Evolutionary conservation across 1,139 yeast genomes (phyloP).

Genomic region (Taiozyma sp.): DNA sequence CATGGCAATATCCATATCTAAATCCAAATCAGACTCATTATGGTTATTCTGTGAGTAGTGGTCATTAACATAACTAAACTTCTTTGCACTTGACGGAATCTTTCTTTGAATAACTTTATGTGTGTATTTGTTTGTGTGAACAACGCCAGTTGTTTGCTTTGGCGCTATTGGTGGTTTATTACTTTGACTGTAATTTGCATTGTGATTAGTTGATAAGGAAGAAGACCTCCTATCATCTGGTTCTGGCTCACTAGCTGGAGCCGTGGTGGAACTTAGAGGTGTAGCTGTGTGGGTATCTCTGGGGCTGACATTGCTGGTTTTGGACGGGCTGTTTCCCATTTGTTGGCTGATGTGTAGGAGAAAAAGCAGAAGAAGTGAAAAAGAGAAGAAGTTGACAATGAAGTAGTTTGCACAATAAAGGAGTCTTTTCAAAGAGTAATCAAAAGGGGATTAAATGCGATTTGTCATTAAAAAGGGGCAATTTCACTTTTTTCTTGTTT

Average conservation of each 20-base stretch:
- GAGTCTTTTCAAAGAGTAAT: too few relatives aligned
- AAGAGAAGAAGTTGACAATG: background rate
- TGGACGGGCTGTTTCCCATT: constrained; percentile 29
- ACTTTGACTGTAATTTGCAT: background rate
- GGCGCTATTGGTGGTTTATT: background rate
- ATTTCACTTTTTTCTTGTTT: too few relatives aligned
- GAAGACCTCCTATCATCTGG: constrained; percentile 28
- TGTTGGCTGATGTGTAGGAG: background rate
- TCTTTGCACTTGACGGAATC: background rate
- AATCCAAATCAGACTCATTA: constrained; percentile 1
- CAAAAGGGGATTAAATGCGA: too few relatives aligned
- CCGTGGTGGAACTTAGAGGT: constrained; percentile 9
- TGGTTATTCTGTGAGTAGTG: background rate
- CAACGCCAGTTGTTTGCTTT: background rate
- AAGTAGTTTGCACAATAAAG: too few relatives aligned
- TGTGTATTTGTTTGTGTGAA: background rate
- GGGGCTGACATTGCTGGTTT: constrained; percentile 22
- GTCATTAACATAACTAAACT: background rate
- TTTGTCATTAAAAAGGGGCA: too few relatives aligned
- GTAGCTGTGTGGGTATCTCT: constrained; percentile 14
- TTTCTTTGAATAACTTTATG: background rate
- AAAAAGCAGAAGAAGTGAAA: too few relatives aligned
- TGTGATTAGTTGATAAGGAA: constrained; percentile 16
- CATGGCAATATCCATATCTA: constrained; percentile 18
- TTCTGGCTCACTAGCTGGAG: constrained; percentile 21